Evolutionary conservation across 1,284 basidiomycete species (phyloP).

Genomic region (Melanopsichium pennsylvanicum): DNA sequence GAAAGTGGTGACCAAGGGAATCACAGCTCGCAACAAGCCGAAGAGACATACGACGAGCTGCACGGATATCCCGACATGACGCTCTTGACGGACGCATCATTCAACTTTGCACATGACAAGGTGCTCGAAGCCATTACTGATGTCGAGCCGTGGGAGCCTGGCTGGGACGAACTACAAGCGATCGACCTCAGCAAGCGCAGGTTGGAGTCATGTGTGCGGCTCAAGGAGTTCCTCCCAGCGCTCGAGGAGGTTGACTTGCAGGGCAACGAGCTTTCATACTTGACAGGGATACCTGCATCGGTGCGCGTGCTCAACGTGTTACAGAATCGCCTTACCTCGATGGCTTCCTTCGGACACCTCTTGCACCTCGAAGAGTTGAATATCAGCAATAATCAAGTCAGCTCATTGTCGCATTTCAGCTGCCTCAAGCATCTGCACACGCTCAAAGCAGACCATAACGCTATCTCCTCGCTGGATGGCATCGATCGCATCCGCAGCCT

Average conservation of each 20-base stretch:
- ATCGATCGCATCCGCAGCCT: constrained; percentile 73
- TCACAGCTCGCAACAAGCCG: constrained; percentile 14
- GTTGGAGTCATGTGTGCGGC: constrained; percentile 84
- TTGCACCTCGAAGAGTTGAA: constrained; percentile 86
- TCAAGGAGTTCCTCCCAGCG: constrained; percentile 91
- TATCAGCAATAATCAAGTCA: constrained; percentile 87
- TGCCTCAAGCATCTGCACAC: constrained; percentile 76
- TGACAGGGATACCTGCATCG: constrained; percentile 56
- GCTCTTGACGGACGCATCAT: constrained; percentile 84
- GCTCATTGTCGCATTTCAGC: constrained; percentile 68
- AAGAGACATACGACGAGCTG: constrained; percentile 43
- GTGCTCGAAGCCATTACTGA: constrained; percentile 93
- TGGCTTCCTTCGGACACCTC: constrained; percentile 89
- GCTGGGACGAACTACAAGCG: constrained; percentile 82
- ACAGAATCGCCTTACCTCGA: constrained; percentile 74
- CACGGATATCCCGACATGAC: constrained; percentile 48
- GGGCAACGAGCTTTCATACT: constrained; percentile 55
- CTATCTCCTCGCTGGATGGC: constrained; percentile 79
- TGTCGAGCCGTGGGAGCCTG: constrained; percentile 90
- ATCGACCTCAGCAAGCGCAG: constrained; percentile 82
- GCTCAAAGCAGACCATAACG: constrained; percentile 85
- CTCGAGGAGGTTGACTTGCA: constrained; percentile 80
- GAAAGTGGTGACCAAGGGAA: constrained; percentile 7
- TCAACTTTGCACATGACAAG: constrained; percentile 86
- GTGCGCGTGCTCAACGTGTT: constrained; percentile 49